Evolutionary conservation across 352 stramenopile species (phyloP), one percentile per base, ranked within the genome.

Genomic region (Phytophthora fragariaefolia): DNA sequence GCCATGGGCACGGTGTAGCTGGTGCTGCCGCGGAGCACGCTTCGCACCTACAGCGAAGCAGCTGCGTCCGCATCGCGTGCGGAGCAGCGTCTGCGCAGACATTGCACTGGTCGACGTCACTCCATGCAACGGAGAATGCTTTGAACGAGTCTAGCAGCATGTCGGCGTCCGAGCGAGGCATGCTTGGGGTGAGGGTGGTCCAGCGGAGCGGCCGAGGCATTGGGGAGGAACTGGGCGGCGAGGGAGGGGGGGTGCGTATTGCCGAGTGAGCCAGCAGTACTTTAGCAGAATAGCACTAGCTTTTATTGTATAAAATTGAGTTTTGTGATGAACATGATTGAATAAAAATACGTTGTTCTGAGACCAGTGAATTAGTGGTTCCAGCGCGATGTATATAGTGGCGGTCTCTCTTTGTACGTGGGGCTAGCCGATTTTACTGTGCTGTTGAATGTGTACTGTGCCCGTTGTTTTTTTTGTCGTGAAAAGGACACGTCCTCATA

Each of bases 141-240:
- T 58, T 57, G 18, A 65, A 52, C 0, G 43, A 26, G 8, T 58
- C 58, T 6, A 65, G 23, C 5, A 65, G 58, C 0, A 65, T 65
- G 17, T 52, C 47, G 12, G 58, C 47, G 36, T 58, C 58, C 2
- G 23, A 32, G 22, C 34, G 32, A 32, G 32, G 32, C 8, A 46
- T 13, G 1, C 8, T 6, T 13, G 5, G 20, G 1, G 38, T n/a
- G 20, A 24, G 38, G 17, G 15, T 23, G 6, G 12, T 4, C 17
- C 38, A 46, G 38, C 6, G 17, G 1, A 46, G 38, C 15, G 15
- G 38, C 15, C 38, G 38, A 13, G 38, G 38, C 17, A 24, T 46
- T 13, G 8, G 5, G 38, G 15, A 23, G 15, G 38, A 12, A n/a
- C 6, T 20, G 17, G 38, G 17, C 8, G 17, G 38, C 38, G 38